A percentile compares a stretch with the other conserved stretches of the same genome.
Conservation (phyloP, 345 rosid genomes). For the Eucalyptus pumila region DNA sequence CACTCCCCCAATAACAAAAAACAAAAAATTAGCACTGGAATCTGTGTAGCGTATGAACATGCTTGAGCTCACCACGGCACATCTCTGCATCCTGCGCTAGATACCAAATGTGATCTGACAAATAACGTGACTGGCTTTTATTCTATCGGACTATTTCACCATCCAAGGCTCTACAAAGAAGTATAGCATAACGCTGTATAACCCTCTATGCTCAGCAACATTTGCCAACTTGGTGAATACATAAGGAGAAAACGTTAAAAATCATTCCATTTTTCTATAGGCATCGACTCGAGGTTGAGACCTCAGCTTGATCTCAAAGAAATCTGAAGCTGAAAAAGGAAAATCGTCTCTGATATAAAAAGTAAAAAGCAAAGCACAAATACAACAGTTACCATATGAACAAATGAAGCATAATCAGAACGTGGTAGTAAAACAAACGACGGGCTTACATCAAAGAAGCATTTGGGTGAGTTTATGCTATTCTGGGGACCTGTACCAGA, state of each 20-base stretch:
- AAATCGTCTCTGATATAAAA: conserved; percentile 9
- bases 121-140: not conserved
- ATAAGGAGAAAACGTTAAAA: not conserved
- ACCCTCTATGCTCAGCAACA: not conserved
- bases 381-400: conserved; percentile 31
- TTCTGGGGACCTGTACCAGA: not conserved
- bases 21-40: not conserved
- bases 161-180: conserved; percentile 5
- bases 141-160: not conserved
- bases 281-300: not conserved
- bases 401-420: conserved; percentile 33
- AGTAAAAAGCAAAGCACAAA: conserved; percentile 21
- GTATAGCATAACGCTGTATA: not conserved
- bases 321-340: not conserved
- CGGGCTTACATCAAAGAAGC: conserved; percentile 46
- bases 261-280: not conserved
- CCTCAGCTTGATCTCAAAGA: not conserved
- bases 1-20: not conserved
- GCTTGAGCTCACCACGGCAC: not conserved
- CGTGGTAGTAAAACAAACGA: conserved; percentile 18
- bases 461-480: conserved; percentile 14
- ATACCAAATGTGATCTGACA: not conserved
- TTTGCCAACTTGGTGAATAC: not conserved
- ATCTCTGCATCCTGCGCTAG: not conserved
- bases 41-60: not conserved